phyloP scores from a whole-genome alignment of 805 yeast genomes.

The Cyberlindnera xylosilytica region DNA sequence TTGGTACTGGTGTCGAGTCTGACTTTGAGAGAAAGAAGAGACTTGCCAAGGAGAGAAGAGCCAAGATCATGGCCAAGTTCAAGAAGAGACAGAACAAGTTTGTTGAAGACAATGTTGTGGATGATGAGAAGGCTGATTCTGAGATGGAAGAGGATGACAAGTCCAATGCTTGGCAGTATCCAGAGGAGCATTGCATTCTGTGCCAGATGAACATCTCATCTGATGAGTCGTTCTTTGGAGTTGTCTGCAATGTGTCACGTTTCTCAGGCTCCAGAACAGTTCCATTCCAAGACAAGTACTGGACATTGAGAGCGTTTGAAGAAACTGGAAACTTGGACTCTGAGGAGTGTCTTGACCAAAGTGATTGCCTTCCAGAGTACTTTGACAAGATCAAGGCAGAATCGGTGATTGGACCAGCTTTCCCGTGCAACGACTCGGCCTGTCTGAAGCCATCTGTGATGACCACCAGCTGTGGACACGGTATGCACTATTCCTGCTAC shows the following conservation, averaged over 20 bases:
- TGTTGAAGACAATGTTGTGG: slow-evolving; percentile 47
- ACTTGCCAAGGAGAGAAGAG: slow-evolving; percentile 66
- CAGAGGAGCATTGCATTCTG: slow-evolving; percentile 71
- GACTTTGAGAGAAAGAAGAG: slow-evolving; percentile 61
- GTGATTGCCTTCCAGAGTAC: slow-evolving; percentile 37
- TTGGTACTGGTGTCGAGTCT: slow-evolving; percentile 8
- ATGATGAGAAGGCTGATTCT: slow-evolving; percentile 27
- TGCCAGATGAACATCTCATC: slow-evolving; percentile 74
- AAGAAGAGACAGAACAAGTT: slow-evolving; percentile 78
- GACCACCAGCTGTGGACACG: slow-evolving; percentile 86
- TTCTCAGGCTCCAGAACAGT: slow-evolving; percentile 59
- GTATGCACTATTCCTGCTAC: slow-evolving; percentile 83
- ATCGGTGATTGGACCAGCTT: slow-evolving; percentile 69
- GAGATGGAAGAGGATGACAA: slow-evolving; percentile 40
- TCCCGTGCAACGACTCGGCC: slow-evolving; percentile 33
- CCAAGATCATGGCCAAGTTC: slow-evolving; percentile 71
- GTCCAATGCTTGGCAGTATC: slow-evolving; percentile 56
- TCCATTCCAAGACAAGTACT: slow-evolving; percentile 60
- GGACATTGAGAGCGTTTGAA: slow-evolving; percentile 63
- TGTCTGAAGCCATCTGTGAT: slow-evolving; percentile 26
- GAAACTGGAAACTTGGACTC: slow-evolving; percentile 30
- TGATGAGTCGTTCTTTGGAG: slow-evolving; percentile 64
- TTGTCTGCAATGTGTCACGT: slow-evolving; percentile 58
- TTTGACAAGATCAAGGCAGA: slow-evolving; percentile 36
- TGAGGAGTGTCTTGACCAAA: slow-evolving; percentile 16